Evolutionary conservation across 139 green algal genomes (phyloP), one percentile per base, ranked within the genome.

Genomic region (Chlorella sorokiniana): DNA sequence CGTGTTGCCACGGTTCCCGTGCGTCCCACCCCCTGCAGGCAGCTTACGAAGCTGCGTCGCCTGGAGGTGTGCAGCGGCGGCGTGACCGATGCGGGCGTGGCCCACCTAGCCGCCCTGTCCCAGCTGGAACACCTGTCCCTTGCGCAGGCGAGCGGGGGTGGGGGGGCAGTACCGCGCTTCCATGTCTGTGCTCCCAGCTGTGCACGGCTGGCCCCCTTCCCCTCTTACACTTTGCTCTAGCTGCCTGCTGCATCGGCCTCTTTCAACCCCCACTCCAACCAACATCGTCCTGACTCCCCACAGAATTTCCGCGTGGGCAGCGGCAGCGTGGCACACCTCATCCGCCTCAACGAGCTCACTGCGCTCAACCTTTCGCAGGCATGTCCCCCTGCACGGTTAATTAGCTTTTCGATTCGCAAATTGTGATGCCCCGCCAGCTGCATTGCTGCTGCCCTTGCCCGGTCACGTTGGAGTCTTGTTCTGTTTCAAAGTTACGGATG

Each of bases 301-400:
- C 71, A 89, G 33, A 91, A 91, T 71, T 35, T 22, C 31, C 75
- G 79, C 9, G 79, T 91, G 29, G 84, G 63, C 33, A 84, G 89
- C 52, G 38, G 16, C 11, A 37, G 68, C 14, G 23, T 88, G 20
- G 37, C 61, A 1, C 48, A 69, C 41, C 65, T 91, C 40, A 64
- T 83, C 23, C 42, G 74, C 27, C 65, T 91, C 31, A 76, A 73
- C 38, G 38, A 75, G 45, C 83, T 91, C 25, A 40, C 41, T 1
- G 64, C 74, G 25, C 85, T 91, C 51, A 91, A 90, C 65, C 83
- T 91, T 31, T 87, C 83, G 6, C 63, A 82, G 75, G 75, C n/a
- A 51, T 0, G 71, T 44, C 27, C 20, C 11, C 11, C 14, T 52
- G 38, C 22, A 62, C 11, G 14, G 69, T 25, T 51, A 62, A 7